Conservation (phyloP, 2,329 filamentous ascomycete species). For the Pseudogymnoascus verrucosus region DNA sequence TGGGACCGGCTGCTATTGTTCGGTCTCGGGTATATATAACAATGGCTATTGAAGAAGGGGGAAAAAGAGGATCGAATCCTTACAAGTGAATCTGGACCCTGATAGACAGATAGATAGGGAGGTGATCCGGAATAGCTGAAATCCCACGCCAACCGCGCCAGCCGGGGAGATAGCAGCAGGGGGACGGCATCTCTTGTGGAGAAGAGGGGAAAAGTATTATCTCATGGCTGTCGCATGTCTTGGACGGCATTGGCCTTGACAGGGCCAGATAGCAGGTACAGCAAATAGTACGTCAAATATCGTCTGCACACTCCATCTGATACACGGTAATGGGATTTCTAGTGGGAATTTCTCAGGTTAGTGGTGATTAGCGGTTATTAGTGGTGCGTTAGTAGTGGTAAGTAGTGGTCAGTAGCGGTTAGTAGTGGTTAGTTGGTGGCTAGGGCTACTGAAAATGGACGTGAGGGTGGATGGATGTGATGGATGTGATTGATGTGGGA, state of each 20-base stretch:
- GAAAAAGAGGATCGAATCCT: background rate
- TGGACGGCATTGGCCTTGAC: background rate
- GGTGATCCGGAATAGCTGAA: background rate
- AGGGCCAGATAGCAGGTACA: background rate
- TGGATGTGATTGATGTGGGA: background rate
- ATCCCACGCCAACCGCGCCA: background rate
- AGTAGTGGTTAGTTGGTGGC: background rate
- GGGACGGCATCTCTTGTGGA: background rate
- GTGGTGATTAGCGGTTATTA: background rate
- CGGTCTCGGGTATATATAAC: background rate
- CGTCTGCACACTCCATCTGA: background rate
- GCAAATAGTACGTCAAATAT: background rate
- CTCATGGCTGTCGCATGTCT: background rate
- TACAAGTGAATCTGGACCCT: background rate
- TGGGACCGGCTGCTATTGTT: background rate
- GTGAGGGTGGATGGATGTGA: background rate
- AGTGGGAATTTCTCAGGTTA: background rate
- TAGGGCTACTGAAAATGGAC: background rate
- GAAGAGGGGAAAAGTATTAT: background rate
- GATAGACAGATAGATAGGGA: background rate
- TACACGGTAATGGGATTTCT: background rate
- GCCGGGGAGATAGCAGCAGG: background rate
- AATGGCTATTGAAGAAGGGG: background rate
- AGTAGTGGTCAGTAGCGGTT: background rate
- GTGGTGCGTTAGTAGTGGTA: background rate